Evolutionary conservation across 2,329 filamentous ascomycete species (phyloP), one percentile per base, ranked within the genome.

Genomic region (Ophiostoma ips): DNA sequence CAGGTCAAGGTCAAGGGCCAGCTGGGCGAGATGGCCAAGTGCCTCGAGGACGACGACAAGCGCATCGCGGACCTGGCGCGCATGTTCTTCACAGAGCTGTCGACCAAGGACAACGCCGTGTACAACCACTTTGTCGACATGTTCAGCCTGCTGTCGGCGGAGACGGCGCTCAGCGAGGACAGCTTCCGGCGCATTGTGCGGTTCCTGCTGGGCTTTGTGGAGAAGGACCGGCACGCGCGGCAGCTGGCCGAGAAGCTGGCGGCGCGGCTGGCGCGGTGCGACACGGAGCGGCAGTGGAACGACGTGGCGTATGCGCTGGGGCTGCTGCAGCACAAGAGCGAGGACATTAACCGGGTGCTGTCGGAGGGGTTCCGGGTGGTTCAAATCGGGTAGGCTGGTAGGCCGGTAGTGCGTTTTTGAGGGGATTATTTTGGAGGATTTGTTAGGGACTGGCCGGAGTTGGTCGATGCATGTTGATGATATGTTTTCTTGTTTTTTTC

Each of bases 111-210:
- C 64, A 98, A 98, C 62, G 92, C 92, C 2, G 87, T 98, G 2
- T 98, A 98, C 66, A 98, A 98, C 64, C 90, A 98, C 68, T 98
- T 98, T 66, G 88, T 98, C 28, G 92, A 98, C 63, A 96, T 98
- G 87, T 98, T 98, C 66, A 90, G 85, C 61, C 69, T 96, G 56
- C 72, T 98, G 44, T 92, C 86, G 52, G 84, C 88, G 0, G 90
- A 94, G 58, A 77, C 77, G 49, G 77, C 73, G 30, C 71, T 98
- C 57, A 81, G 87, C 10, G 90, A 95, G 63, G 87, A 95, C 58
- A 79, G 84, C 21, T 83, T 98, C 67, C 81, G 78, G 63, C 76
- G 85, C 53, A 90, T 98, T 53, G 76, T 98, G 56, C 88, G 87
- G 62, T 98, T 98, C 68, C 68, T 98, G 62, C 81, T 94, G 55